These are phyloP conservation scores for Myxozyma lipomycoides DNA, from an alignment of 805 yeast genomes.

Conservation along the genomic window DNA sequence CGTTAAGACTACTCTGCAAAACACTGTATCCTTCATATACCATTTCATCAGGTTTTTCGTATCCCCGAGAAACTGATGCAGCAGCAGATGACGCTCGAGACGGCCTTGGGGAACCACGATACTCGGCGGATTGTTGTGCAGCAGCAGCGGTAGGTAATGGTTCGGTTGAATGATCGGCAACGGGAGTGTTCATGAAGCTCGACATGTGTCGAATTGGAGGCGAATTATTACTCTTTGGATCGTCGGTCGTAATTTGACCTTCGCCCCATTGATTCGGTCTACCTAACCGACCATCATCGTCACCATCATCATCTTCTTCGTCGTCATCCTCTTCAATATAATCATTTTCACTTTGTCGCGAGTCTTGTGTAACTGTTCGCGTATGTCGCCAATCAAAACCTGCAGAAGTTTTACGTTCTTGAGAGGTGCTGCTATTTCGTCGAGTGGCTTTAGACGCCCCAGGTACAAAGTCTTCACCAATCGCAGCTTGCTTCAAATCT, in stretches of 20 bases:
- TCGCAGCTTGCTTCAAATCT: slow-evolving; percentile 30
- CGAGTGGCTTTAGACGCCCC: not conserved
- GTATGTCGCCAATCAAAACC: slow-evolving; percentile 11
- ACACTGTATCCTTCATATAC: slow-evolving; percentile 23
- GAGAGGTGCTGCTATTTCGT: not conserved
- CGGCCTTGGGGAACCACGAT: slow-evolving; percentile 19
- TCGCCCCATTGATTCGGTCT: not conserved
- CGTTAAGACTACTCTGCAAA: slow-evolving; percentile 13
- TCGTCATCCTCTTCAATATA: slow-evolving; percentile 10
- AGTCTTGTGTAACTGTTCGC: slow-evolving; percentile 14
- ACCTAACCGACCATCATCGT: not conserved
- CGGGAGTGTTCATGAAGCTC: slow-evolving; percentile 16
- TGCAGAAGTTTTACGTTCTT: not conserved
- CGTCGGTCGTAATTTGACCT: not conserved
- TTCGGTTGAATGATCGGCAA: slow-evolving; percentile 11
- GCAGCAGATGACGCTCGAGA: not conserved
- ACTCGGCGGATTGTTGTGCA: slow-evolving; percentile 2
- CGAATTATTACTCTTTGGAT: no score
- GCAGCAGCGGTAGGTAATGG: not conserved
- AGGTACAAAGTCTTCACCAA: slow-evolving; percentile 27
- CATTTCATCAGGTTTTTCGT: not conserved
- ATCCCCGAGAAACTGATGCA: not conserved
- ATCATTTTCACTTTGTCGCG: slow-evolving; percentile 16
- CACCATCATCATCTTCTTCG: slow-evolving; percentile 6
- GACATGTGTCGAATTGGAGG: slow-evolving; percentile 22